Evolutionary conservation across 306 rosid genomes (phyloP).

Genomic region (Vigna angularis): DNA sequence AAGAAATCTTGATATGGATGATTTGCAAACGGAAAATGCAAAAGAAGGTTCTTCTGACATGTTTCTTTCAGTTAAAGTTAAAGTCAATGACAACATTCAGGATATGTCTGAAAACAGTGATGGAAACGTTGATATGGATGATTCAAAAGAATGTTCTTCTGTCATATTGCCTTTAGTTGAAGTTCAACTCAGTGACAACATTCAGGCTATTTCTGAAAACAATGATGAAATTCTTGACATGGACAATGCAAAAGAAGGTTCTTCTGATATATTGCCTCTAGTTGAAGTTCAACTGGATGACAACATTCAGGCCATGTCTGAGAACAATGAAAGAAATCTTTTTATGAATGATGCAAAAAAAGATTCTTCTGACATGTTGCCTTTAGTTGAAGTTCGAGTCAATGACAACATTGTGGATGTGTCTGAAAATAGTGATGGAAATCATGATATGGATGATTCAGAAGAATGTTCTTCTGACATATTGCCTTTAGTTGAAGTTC

Average conservation of each 20-base stretch:
- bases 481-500: conserved; percentile 45
- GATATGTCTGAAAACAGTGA: no score
- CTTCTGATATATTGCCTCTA: conserved; percentile 40
- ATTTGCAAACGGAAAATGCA: not conserved
- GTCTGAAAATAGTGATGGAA: conserved; percentile 6
- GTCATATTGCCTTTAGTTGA: conserved; percentile 45
- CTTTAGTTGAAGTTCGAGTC: conserved; percentile 43
- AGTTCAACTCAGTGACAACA: conserved; percentile 32
- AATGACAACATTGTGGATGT: not conserved
- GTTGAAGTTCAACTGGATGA: conserved; percentile 17
- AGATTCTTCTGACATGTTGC: conserved; percentile 42
- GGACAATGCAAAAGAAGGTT: conserved; percentile 39
- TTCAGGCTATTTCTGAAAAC: conserved; percentile 34
- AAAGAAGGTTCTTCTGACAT: conserved; percentile 39
- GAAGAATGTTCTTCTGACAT: conserved; percentile 39
- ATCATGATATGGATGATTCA: conserved; percentile 43
- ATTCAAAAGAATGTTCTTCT: conserved; percentile 36
- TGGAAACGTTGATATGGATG: no score
- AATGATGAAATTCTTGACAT: conserved; percentile 44
- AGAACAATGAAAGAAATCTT: not conserved
- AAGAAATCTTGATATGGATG: not conserved
- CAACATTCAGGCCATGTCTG: conserved; percentile 32
- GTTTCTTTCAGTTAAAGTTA: conserved; percentile 44
- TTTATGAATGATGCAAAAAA: not conserved
- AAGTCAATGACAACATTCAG: conserved; percentile 23